These are phyloP conservation scores for Corallochytrium limacisporum DNA, from an alignment of 78 protist genomes.

Conservation along the genomic window DNA sequence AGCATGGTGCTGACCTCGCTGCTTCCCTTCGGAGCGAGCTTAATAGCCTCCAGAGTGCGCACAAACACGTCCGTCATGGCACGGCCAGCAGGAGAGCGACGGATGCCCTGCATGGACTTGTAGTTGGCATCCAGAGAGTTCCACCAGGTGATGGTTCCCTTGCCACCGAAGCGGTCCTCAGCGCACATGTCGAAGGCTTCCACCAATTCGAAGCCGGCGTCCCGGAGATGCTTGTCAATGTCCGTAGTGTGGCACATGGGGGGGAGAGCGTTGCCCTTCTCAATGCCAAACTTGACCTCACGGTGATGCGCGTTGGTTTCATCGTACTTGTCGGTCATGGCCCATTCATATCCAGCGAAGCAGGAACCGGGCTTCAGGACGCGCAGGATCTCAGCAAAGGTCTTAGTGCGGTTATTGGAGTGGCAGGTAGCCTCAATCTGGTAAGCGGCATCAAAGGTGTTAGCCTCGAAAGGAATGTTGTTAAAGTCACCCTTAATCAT, in stretches of 20 bases:
- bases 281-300: constrained; percentile 50
- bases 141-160: constrained; percentile 23
- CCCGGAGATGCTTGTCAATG: constrained; percentile 17
- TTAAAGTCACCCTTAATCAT: constrained; percentile 56
- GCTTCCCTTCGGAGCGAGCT: constrained; percentile 31
- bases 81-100: constrained; percentile 2
- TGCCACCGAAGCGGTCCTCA: not conserved
- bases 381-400: constrained; percentile 58
- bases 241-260: constrained; percentile 21
- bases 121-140: constrained; percentile 9
- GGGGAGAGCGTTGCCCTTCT: constrained; percentile 60
- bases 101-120: not conserved
- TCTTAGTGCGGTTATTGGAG: constrained; percentile 48
- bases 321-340: constrained; percentile 58
- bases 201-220: constrained; percentile 51
- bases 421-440: constrained; percentile 83
- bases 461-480: constrained; percentile 51
- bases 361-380: constrained; percentile 75
- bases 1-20: constrained; percentile 29
- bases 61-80: not conserved
- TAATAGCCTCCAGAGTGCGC: not conserved
- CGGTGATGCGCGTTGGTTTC: constrained; percentile 27
- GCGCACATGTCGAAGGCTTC: constrained; percentile 30
- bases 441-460: constrained; percentile 62
- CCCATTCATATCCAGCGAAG: constrained; percentile 65